These are phyloP conservation scores for Ophiostoma pallidulum DNA, from an alignment of 2,329 filamentous ascomycete genomes.

Conservation along the genomic window DNA sequence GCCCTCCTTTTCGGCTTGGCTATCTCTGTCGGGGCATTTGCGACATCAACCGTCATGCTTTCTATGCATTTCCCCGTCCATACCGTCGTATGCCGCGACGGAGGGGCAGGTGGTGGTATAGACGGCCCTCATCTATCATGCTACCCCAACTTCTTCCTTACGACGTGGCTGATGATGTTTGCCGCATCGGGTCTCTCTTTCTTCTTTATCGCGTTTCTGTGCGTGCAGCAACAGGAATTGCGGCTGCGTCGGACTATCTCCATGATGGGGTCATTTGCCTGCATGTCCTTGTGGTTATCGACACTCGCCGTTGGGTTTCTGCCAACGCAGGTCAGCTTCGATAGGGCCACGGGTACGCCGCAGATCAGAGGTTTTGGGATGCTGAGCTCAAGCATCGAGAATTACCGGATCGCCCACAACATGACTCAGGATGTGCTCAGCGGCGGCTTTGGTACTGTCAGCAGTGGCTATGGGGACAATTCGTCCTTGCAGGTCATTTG, in stretches of 20 bases:
- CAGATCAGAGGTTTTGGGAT: slow-evolving; percentile 12
- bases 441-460: too few species aligned
- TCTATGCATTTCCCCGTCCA: slow-evolving; percentile 11
- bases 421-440: not conserved
- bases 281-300: slow-evolving; percentile 9
- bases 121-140: not conserved
- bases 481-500: not conserved
- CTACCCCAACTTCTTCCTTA: slow-evolving; percentile 16
- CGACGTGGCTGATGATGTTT: slow-evolving; percentile 11
- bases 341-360: not conserved
- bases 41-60: slow-evolving; percentile 3
- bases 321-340: not conserved
- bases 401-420: slow-evolving; percentile 7
- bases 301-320: slow-evolving; percentile 9
- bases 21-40: slow-evolving; percentile 1
- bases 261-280: slow-evolving; percentile 6
- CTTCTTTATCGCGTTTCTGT: slow-evolving; percentile 1
- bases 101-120: not conserved
- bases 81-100: slow-evolving; percentile 5
- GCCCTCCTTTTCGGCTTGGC: not conserved
- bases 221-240: slow-evolving; percentile 8
- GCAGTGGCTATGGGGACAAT: not conserved
- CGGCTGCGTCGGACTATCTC: slow-evolving; percentile 7
- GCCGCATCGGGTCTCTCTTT: not conserved
- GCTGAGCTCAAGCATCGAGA: slow-evolving; percentile 11